These are phyloP conservation scores for Pyrrhoderma lamaoense DNA, from an alignment of 1,284 basidiomycete species.

Conservation along the genomic window DNA sequence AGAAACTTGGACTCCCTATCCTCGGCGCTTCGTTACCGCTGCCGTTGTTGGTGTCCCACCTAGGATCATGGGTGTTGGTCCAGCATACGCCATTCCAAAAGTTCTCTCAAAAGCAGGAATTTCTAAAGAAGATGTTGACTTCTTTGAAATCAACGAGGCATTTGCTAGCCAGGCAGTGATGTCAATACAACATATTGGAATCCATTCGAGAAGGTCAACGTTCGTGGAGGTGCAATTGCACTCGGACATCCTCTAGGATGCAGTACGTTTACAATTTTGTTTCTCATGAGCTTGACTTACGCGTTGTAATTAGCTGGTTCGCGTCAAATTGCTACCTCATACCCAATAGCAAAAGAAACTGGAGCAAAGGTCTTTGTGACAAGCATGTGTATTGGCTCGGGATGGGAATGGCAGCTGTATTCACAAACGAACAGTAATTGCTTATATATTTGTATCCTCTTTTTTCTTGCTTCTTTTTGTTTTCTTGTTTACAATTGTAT, in stretches of 20 bases:
- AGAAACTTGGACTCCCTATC: constrained; percentile 85
- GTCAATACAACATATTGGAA: constrained; percentile 66
- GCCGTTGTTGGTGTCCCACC: constrained; percentile 81
- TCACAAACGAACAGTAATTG: constrained; percentile 72
- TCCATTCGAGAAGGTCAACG: constrained; percentile 81
- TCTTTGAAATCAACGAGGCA: constrained; percentile 94
- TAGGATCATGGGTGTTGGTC: constrained; percentile 87
- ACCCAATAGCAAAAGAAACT: constrained; percentile 77
- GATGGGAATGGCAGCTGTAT: constrained; percentile 86
- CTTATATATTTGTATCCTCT: background rate
- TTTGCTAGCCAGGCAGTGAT: constrained; percentile 87
- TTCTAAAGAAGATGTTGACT: constrained; percentile 73
- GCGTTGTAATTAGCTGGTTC: constrained; percentile 58
- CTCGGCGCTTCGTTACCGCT: constrained; percentile 86
- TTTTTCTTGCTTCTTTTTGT: background rate
- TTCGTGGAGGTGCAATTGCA: constrained; percentile 86
- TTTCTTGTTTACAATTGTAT: background rate
- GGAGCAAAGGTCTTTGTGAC: constrained; percentile 76
- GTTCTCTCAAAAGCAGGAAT: constrained; percentile 71
- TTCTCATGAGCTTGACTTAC: constrained; percentile 1
- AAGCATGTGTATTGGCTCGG: constrained; percentile 93
- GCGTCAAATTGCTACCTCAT: constrained; percentile 80
- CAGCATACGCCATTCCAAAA: constrained; percentile 85
- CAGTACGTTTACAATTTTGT: constrained; percentile 43
- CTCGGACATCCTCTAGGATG: constrained; percentile 80